These are phyloP conservation scores for Bipolaris sorokiniana DNA, from an alignment of 2,329 filamentous ascomycete genomes.

Conservation along the genomic window DNA sequence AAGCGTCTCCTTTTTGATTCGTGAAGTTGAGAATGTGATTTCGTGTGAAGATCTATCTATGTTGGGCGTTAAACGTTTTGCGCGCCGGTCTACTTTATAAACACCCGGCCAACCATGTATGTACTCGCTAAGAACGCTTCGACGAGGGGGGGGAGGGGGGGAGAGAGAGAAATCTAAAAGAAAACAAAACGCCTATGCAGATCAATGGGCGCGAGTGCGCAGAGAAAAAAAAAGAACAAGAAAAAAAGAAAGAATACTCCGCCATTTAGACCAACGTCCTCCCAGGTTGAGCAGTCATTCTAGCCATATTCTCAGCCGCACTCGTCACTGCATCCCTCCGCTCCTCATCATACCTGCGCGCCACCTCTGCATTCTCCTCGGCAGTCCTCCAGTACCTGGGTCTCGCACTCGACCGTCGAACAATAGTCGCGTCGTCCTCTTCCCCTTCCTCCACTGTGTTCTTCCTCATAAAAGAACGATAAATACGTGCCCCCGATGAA, in stretches of 20 bases:
- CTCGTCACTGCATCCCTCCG: constrained; percentile 9
- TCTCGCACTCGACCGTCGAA: constrained; percentile 21
- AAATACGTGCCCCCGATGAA: constrained; percentile 8
- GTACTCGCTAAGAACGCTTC: too few relatives aligned
- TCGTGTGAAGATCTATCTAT: too few relatives aligned
- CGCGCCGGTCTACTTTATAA: too few relatives aligned
- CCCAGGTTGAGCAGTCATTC: constrained; percentile 3
- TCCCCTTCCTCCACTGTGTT: neutral
- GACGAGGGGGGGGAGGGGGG: too few relatives aligned
- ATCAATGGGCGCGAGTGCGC: neutral
- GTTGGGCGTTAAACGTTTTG: too few relatives aligned
- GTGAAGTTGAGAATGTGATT: neutral
- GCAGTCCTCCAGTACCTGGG: constrained; percentile 18
- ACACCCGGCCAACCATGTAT: too few relatives aligned
- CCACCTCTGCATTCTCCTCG: constrained; percentile 21
- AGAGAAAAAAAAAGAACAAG: neutral
- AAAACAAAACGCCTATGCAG: neutral
- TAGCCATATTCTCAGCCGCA: constrained; percentile 14
- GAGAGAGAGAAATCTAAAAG: too few relatives aligned
- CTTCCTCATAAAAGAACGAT: constrained; percentile 20
- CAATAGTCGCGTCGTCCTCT: neutral
- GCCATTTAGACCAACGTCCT: neutral
- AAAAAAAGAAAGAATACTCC: neutral
- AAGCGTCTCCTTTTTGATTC: too few relatives aligned
- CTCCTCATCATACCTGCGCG: constrained; percentile 15